Evolutionary conservation across 2,329 filamentous ascomycete genomes (phyloP).

Genomic region (Chrysoporthe austroafricana): DNA sequence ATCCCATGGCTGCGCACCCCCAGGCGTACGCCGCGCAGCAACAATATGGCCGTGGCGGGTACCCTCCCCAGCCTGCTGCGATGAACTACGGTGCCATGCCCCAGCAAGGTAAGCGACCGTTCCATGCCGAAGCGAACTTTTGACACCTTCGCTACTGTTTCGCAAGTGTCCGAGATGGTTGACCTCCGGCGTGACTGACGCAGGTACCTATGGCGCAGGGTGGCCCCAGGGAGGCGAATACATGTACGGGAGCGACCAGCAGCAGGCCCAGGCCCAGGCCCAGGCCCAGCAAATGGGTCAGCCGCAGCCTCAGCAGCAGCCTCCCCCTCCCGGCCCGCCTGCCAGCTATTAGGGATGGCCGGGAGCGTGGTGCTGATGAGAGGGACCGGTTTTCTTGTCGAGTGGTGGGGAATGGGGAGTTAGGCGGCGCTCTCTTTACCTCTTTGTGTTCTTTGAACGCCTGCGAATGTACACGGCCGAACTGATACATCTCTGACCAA

Average conservation of each 20-base stretch:
- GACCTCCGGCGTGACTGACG: neutral
- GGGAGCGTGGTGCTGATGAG: neutral
- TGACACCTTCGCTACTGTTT: neutral
- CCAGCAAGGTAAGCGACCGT: constrained; percentile 38
- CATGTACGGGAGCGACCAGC: constrained; percentile 35
- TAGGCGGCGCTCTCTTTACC: neutral
- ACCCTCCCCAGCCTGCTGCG: constrained; percentile 41
- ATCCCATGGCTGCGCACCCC: constrained; percentile 39
- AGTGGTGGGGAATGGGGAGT: neutral
- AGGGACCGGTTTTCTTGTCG: neutral
- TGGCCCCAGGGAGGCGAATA: constrained; percentile 39
- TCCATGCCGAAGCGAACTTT: too few species aligned
- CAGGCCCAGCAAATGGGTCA: constrained; percentile 38
- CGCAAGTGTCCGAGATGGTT: neutral
- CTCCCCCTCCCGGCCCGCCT: constrained; percentile 21
- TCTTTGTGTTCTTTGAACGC: neutral
- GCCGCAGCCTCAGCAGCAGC: constrained; percentile 22
- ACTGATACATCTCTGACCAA: constrained; percentile 12
- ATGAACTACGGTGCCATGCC: constrained; percentile 47
- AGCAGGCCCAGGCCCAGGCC: constrained; percentile 42
- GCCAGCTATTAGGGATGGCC: constrained; percentile 18
- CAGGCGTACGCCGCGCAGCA: constrained; percentile 43
- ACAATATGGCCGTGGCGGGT: constrained; percentile 49
- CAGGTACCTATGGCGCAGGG: constrained; percentile 36
- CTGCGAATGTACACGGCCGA: constrained; percentile 10